Conservation (phyloP, 371 early-diverging fungal species). For the Massospora cicadina region DNA sequence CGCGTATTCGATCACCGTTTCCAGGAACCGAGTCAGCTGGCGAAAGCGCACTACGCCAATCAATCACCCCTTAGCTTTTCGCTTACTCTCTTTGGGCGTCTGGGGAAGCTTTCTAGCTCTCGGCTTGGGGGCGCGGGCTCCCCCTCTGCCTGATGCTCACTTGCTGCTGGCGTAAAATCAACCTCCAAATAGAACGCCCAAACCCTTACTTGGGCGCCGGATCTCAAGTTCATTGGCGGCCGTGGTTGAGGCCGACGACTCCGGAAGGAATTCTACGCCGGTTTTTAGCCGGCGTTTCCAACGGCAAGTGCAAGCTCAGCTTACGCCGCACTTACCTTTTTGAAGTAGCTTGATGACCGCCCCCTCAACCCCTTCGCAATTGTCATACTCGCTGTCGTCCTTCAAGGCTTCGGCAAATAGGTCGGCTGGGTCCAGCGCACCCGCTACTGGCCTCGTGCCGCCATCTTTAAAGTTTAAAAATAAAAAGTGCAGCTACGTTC, state of each 20-base stretch:
- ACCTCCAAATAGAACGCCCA: not conserved
- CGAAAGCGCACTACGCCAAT: not conserved
- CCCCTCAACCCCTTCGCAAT: not conserved
- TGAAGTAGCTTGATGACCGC: not conserved
- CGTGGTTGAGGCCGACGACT: not conserved
- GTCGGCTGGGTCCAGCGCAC: not conserved
- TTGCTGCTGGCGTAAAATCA: not conserved
- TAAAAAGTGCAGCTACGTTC: too few species aligned
- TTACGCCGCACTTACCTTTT: not conserved
- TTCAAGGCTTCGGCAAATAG: not conserved
- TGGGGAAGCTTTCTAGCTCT: not conserved
- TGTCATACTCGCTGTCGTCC: not conserved
- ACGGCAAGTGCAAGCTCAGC: not conserved
- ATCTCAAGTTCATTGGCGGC: not conserved
- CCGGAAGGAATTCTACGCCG: not conserved
- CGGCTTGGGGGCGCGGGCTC: not conserved
- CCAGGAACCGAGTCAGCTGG: not conserved
- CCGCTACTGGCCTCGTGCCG: not conserved
- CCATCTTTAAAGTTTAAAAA: too few species aligned
- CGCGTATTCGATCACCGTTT: not conserved
- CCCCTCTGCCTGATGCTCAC: not conserved
- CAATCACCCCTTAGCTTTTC: too few species aligned
- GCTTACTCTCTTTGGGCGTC: not conserved
- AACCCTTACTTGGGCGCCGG: not conserved
- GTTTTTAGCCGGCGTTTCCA: too few species aligned